Base-by-base conservation (phyloP, 2,329 filamentous ascomycete species). In the Ceratocystis papillata region DNA sequence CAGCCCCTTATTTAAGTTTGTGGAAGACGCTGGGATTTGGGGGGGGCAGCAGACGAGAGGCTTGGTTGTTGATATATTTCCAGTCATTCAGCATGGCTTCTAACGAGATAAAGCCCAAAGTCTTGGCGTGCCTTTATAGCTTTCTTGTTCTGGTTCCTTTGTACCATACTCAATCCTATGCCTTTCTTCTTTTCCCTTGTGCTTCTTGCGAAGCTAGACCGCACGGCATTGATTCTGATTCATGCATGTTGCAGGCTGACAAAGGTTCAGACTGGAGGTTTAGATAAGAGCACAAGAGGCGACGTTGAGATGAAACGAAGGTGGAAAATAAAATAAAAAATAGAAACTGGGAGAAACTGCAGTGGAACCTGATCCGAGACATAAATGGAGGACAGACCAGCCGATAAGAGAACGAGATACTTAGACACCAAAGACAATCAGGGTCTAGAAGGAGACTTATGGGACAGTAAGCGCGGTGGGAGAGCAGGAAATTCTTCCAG, bases 141-240 rank as follows among this genome's bases (percentile, higher is more conserved):
- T 15, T 53, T n/a, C 48, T 10, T 37, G 15, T n/a, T 7, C 6
- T 15, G 7, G 17, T 15, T 37, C 55, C n/a, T n/a, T 5, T 22
- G 28, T 6, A 33, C 15, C 8, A 22, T 20, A 2, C 28, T 59
- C 30, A 15, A 15, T 59, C 28, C 55, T 30, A 28, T 22, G 7
- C 53, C 4, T 28, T 12, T 30, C 22, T 28, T 30, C 22, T n/a
- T 8, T 3, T 3, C 22, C 28, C n/a, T 37, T 59, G 28, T 30
- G 25, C 28, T 17, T 59, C 15, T 5, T 33, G 17, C 33, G 28
- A 59, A 30, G 28, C 55, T 59, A 59, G 28, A 37, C 55, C 28
- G 3, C 55, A 59, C 55, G n/a, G 30, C 55, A 30, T 59, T 37
- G 28, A 59, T 30, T 59, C 33, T 59, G 55, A n/a, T 25, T n/a